Percentiles rank a stretch among this genome's conserved stretches.
These are phyloP conservation scores for Aspergillus amoenus DNA, from an alignment of 2,329 filamentous ascomycete species.

Conservation along the genomic window DNA sequence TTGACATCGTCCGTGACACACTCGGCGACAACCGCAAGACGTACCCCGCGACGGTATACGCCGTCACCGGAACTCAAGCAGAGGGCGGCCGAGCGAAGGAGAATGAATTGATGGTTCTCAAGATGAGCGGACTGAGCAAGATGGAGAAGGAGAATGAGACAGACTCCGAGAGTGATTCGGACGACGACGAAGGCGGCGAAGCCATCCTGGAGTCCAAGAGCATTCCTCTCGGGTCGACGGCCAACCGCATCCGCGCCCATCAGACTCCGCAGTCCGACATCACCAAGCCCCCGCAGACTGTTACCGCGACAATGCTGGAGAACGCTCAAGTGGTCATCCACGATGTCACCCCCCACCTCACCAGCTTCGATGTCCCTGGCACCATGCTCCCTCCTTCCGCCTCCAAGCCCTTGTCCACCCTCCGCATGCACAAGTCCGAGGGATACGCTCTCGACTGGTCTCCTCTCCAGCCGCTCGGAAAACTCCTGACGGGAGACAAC, in stretches of 20 bases:
- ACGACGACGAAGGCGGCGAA: conserved; percentile 73
- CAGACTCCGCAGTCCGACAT: conserved; percentile 68
- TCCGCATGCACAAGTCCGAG: conserved; percentile 88
- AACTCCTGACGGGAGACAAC: conserved; percentile 88
- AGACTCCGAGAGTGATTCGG: conserved; percentile 67
- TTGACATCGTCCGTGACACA: conserved; percentile 83
- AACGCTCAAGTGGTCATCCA: conserved; percentile 86
- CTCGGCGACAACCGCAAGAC: conserved; percentile 85
- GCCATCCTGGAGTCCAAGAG: conserved; percentile 91
- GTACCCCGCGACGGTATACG: conserved; percentile 95
- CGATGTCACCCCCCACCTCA: conserved; percentile 86
- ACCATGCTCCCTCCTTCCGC: conserved; percentile 75
- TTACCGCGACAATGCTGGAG: conserved; percentile 92
- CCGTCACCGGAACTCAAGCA: conserved; percentile 91
- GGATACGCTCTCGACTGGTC: conserved; percentile 99
- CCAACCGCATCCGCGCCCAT: conserved; percentile 88
- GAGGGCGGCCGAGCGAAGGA: conserved; percentile 72
- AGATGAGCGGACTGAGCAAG: conserved; percentile 85
- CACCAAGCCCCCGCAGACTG: conserved; percentile 71
- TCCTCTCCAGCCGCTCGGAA: conserved; percentile 73
- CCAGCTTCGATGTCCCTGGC: conserved; percentile 86
- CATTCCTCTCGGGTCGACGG: conserved; percentile 82
- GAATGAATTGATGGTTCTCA: conserved; percentile 94
- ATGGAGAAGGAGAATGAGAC: conserved; percentile 75
- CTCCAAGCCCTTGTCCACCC: conserved; percentile 82